phyloP scores from a whole-genome alignment of 768 basidiomycete genomes.

The Mycena alexandri region DNA sequence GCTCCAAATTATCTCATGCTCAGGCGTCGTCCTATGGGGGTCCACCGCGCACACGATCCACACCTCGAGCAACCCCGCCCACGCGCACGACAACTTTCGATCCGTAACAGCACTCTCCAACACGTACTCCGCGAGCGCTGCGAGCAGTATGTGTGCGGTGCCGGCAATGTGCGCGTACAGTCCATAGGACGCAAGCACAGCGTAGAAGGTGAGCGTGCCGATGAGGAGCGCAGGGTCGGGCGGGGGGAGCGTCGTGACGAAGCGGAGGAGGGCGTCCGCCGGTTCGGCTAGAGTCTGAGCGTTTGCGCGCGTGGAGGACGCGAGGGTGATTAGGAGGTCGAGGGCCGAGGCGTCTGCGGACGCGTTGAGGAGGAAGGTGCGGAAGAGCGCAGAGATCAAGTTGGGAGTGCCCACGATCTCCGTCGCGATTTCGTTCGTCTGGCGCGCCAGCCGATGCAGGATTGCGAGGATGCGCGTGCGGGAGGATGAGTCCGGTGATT shows the following conservation, averaged over 20 bases:
- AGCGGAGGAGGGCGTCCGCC: slow-evolving; percentile 79
- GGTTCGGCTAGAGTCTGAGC: slow-evolving; percentile 69
- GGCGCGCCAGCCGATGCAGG: slow-evolving; percentile 70
- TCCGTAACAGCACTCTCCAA: slow-evolving; percentile 47
- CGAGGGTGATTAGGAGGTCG: slow-evolving; percentile 67
- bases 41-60: slow-evolving; percentile 92
- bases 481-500: slow-evolving; percentile 49
- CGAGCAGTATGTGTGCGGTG: slow-evolving; percentile 70
- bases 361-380: slow-evolving; percentile 66
- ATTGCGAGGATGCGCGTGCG: slow-evolving; percentile 70
- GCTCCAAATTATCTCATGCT: slow-evolving; percentile 92
- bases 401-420: slow-evolving; percentile 64
- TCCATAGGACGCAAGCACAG: slow-evolving; percentile 80
- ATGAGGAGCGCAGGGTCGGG: slow-evolving; percentile 65
- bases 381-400: slow-evolving; percentile 65
- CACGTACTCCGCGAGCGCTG: slow-evolving; percentile 62
- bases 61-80: slow-evolving; percentile 69
- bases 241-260: slow-evolving; percentile 70
- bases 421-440: slow-evolving; percentile 66
- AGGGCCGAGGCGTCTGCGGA: slow-evolving; percentile 62
- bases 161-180: slow-evolving; percentile 78
- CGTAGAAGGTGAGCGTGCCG: slow-evolving; percentile 73
- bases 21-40: slow-evolving; percentile 88
- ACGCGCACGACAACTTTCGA: slow-evolving; percentile 59
- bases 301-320: slow-evolving; percentile 74